Conservation (phyloP, 176 grass and related monocot species). For the Canna indica region DNA sequence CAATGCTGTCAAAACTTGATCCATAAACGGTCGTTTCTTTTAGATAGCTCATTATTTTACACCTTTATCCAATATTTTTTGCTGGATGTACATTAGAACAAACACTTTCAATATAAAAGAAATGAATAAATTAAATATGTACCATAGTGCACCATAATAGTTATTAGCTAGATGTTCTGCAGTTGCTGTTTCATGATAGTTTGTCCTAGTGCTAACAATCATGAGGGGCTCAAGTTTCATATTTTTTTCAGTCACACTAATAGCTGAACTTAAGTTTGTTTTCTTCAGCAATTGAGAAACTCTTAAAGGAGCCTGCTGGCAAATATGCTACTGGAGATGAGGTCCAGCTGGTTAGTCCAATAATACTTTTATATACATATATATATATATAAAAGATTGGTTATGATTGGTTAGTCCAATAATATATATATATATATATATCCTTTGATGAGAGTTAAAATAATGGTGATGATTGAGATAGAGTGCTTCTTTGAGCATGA, state of each 20-base stretch:
- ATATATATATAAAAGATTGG: no score
- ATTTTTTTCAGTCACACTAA: neutral
- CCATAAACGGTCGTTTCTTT: neutral
- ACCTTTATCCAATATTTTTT: no score
- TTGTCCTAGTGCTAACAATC: neutral
- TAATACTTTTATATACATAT: neutral
- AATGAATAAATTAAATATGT: neutral
- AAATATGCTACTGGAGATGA: slow-evolving; percentile 78
- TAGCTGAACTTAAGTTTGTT: slow-evolving; percentile 14
- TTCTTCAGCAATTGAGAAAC: slow-evolving; percentile 65
- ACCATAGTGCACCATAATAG: neutral
- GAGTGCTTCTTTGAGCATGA: neutral
- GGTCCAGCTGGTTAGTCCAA: slow-evolving; percentile 61
- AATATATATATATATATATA: neutral
- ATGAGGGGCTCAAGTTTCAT: neutral
- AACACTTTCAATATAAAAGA: no score
- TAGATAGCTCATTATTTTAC: no score
- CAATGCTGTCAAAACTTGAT: neutral
- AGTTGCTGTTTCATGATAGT: neutral
- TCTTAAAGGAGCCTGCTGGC: slow-evolving; percentile 47
- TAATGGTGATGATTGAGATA: slow-evolving; percentile 5
- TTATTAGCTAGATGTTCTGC: no score
- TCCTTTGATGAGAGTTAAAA: slow-evolving; percentile 15
- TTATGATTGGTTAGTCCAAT: slow-evolving; percentile 58
- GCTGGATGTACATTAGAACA: no score